A percentile compares a stretch with the other conserved stretches of the same genome.
Evolutionary conservation across 163 green algal species (phyloP).

Genomic region (Smithsoniella earleae): DNA sequence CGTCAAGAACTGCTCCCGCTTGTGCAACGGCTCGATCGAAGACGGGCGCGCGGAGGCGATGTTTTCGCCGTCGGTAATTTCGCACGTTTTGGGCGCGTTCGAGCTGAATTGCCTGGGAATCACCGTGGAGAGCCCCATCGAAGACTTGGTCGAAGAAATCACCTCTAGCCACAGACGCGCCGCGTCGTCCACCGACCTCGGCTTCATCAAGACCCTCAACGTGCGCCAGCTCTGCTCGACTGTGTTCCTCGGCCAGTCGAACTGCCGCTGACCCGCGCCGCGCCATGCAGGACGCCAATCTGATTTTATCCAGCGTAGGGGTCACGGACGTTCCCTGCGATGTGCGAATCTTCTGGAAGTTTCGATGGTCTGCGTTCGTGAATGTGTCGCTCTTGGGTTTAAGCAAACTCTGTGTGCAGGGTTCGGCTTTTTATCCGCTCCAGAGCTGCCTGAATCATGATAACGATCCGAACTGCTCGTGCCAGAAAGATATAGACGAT

Average conservation of each 20-base stretch:
- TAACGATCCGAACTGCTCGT: conserved; percentile 10
- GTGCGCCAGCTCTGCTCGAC: too few relatives aligned
- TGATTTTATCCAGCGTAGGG: not conserved
- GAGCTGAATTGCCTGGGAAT: conserved; percentile 27
- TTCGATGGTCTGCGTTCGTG: too few relatives aligned
- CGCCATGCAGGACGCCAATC: not conserved
- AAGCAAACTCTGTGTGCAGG: conserved; percentile 1
- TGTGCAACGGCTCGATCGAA: conserved; percentile 10
- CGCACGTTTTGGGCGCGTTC: not conserved
- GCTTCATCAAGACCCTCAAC: too few relatives aligned
- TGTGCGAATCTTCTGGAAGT: not conserved
- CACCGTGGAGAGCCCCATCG: conserved; percentile 25
- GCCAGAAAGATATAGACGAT: conserved; percentile 20
- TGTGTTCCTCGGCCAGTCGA: too few relatives aligned
- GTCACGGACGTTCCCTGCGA: conserved; percentile 9
- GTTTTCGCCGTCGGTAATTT: not conserved
- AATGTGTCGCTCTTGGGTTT: not conserved
- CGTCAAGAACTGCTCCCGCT: not conserved
- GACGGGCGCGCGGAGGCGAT: not conserved
- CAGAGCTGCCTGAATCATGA: conserved; percentile 28
- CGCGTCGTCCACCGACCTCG: not conserved
- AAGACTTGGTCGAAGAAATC: conserved; percentile 5
- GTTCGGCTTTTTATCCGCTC: not conserved
- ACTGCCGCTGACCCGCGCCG: too few relatives aligned
- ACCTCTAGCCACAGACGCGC: not conserved